Percentiles rank a stretch among this genome's conserved stretches.
phyloP scores from a whole-genome alignment of 495 filamentous ascomycete genomes.

The Saxophila tyrrhenica region DNA sequence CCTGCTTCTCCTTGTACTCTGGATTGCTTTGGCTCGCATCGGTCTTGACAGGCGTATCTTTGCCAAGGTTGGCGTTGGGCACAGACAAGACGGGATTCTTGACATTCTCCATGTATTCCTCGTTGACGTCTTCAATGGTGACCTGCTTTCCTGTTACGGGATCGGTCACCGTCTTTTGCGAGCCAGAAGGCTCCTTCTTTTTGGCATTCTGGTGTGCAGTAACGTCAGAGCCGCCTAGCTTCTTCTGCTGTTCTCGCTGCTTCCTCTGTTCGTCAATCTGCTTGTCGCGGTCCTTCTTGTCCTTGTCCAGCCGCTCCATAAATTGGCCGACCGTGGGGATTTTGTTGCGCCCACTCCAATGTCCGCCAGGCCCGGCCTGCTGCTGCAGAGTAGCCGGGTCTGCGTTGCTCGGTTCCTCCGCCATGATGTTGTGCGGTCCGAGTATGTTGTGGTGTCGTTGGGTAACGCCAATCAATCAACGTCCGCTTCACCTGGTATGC shows the following conservation, averaged over 20 bases:
- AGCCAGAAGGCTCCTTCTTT: slow-evolving; percentile 36
- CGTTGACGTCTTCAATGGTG: slow-evolving; percentile 71
- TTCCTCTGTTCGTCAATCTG: slow-evolving; percentile 45
- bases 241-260: slow-evolving; percentile 28
- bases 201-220: slow-evolving; percentile 33
- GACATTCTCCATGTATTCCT: slow-evolving; percentile 56
- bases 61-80: slow-evolving; percentile 77
- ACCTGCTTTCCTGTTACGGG: slow-evolving; percentile 78
- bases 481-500: no score
- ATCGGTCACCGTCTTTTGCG: slow-evolving; percentile 65
- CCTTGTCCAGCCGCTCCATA: slow-evolving; percentile 60
- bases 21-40: slow-evolving; percentile 48
- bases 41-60: slow-evolving; percentile 56
- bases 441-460: not conserved
- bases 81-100: slow-evolving; percentile 65
- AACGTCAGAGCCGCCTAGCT: slow-evolving; percentile 19
- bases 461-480: not conserved
- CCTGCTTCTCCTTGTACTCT: slow-evolving; percentile 74
- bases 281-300: slow-evolving; percentile 65
- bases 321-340: slow-evolving; percentile 82
- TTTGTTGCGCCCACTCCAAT: slow-evolving; percentile 53
- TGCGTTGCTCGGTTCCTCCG: slow-evolving; percentile 22
- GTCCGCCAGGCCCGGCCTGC: slow-evolving; percentile 24
- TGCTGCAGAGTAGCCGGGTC: slow-evolving; percentile 21
- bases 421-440: not conserved